phyloP scores from a whole-genome alignment of 179 eudicot genomes.

The Silene vulgaris region DNA sequence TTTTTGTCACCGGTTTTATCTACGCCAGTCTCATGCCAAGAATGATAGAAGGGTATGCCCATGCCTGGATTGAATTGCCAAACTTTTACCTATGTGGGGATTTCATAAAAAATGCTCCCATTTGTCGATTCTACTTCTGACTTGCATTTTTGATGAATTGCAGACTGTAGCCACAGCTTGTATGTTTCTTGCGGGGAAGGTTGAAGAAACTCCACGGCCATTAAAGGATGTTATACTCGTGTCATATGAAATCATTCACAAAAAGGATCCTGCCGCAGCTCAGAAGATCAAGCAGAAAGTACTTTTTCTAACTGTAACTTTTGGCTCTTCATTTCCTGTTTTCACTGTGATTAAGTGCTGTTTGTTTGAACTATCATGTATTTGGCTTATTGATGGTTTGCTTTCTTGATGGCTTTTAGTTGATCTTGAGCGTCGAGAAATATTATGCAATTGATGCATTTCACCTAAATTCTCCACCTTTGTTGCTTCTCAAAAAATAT shows the following conservation, averaged over 20 bases:
- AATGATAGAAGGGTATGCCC: conserved; percentile 89
- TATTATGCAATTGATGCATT: neutral
- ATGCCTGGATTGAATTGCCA: neutral
- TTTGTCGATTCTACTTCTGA: conserved; percentile 14
- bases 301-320: conserved; percentile 15
- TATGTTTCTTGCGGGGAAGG: conserved; percentile 98
- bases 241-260: conserved; percentile 80
- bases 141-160: conserved; percentile 22
- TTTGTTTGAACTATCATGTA: neutral
- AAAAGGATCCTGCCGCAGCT: conserved; percentile 75
- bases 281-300: conserved; percentile 92
- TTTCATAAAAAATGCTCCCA: neutral
- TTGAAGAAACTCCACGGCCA: conserved; percentile 96
- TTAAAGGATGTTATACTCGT: conserved; percentile 87
- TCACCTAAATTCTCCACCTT: neutral
- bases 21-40: conserved; percentile 89
- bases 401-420: neutral
- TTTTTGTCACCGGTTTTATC: conserved; percentile 89
- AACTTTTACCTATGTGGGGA: neutral
- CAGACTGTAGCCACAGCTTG: conserved; percentile 94
- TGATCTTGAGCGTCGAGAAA: neutral
- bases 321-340: neutral
- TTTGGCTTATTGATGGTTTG: neutral
- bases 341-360: neutral
- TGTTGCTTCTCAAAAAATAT: neutral